These are phyloP conservation scores for Rhynchosporium graminicola DNA, from an alignment of 2,329 filamentous ascomycete species.

Conservation along the genomic window DNA sequence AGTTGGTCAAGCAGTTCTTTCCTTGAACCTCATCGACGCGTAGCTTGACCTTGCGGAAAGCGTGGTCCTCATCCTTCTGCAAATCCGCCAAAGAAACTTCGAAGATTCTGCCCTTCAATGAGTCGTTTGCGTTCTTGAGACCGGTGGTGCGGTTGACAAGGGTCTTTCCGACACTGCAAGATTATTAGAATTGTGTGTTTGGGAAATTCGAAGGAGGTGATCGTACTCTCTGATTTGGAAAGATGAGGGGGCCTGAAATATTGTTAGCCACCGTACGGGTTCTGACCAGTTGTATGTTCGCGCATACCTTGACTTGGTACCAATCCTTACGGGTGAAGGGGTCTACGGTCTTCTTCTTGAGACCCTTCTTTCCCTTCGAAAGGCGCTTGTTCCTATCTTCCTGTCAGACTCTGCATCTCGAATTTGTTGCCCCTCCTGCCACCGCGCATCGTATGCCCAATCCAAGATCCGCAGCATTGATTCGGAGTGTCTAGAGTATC, in stretches of 20 bases:
- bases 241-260: slow-evolving; percentile 78
- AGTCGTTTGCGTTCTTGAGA: slow-evolving; percentile 99
- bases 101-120: slow-evolving; percentile 97
- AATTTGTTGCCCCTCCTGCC: slow-evolving; percentile 30
- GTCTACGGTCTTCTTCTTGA: slow-evolving; percentile 99
- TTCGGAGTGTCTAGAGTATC: slow-evolving; percentile 17
- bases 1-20: slow-evolving; percentile 99
- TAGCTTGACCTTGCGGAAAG: slow-evolving; percentile 99
- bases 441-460: slow-evolving; percentile 9
- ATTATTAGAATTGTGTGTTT: slow-evolving; percentile 41
- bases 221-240: slow-evolving; percentile 93
- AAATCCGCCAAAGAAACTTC: slow-evolving; percentile 98
- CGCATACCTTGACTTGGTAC: slow-evolving; percentile 88
- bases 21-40: slow-evolving; percentile 98
- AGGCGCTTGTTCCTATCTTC: slow-evolving; percentile 92
- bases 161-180: slow-evolving; percentile 92
- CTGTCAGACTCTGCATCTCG: slow-evolving; percentile 35
- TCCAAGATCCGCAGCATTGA: slow-evolving; percentile 8
- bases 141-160: slow-evolving; percentile 98
- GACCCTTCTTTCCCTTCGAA: slow-evolving; percentile 99
- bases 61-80: slow-evolving; percentile 99
- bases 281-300: slow-evolving; percentile 14
- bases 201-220: slow-evolving; percentile 21
- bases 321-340: slow-evolving; percentile 99
- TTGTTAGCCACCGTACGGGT: slow-evolving; percentile 34